phyloP scores from a whole-genome alignment of 495 filamentous ascomycete species.

The Thermothielavioides terrestris region DNA sequence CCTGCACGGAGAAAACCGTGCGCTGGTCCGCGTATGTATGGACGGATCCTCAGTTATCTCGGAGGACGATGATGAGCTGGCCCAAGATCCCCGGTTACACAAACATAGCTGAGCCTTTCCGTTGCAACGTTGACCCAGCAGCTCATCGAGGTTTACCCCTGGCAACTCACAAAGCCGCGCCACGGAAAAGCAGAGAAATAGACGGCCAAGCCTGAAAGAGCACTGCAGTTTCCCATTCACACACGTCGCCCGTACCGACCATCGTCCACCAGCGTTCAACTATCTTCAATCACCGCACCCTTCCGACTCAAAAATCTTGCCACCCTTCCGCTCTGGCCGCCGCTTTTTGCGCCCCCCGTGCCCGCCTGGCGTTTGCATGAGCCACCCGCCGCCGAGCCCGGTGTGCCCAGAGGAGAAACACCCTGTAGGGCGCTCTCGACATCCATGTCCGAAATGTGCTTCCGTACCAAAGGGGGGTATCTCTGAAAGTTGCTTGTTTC shows the following conservation, averaged over 20 bases:
- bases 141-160: too few species aligned
- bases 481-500: slow-evolving; percentile 10
- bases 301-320: background rate
- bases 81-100: too few species aligned
- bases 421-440: slow-evolving; percentile 6
- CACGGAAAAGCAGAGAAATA: background rate
- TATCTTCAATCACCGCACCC: background rate
- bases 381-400: slow-evolving; percentile 3
- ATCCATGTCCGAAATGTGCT: slow-evolving; percentile 8
- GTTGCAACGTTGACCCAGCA: too few species aligned
- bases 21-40: too few species aligned
- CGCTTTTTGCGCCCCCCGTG: background rate
- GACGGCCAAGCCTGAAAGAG: background rate
- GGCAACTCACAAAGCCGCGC: too few species aligned
- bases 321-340: slow-evolving; percentile 6
- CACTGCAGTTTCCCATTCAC: background rate
- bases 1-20: too few species aligned
- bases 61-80: too few species aligned
- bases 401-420: background rate
- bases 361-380: background rate
- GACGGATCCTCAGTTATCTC: too few species aligned
- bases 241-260: background rate
- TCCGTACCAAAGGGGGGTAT: slow-evolving; percentile 4
- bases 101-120: too few species aligned
- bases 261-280: background rate